phyloP scores from a whole-genome alignment of 352 stramenopile species.

The Pythium rishiriense region DNA sequence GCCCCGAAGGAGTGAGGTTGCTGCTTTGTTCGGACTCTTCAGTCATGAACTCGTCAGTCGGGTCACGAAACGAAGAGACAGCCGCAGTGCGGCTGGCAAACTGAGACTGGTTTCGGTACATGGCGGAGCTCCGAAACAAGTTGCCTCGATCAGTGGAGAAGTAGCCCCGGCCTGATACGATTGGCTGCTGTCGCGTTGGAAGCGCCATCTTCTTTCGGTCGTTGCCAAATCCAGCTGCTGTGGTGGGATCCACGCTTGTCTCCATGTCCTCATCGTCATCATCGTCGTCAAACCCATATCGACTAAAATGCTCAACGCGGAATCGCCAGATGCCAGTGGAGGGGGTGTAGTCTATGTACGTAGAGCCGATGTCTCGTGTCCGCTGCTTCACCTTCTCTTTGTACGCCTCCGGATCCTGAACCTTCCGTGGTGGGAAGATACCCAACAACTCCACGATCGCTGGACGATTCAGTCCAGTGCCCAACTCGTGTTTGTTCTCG shows the following conservation, averaged over 20 bases:
- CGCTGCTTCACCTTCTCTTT: constrained; percentile 76
- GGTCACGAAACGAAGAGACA: constrained; percentile 24
- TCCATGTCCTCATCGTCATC: constrained; percentile 59
- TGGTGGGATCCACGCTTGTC: background rate
- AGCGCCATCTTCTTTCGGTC: constrained; percentile 24
- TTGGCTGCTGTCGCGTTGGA: constrained; percentile 3
- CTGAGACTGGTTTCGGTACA: constrained; percentile 20
- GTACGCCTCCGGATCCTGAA: constrained; percentile 60
- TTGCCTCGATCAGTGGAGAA: constrained; percentile 17
- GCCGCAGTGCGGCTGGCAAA: constrained; percentile 2
- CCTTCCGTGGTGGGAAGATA: constrained; percentile 73
- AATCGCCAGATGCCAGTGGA: constrained; percentile 84
- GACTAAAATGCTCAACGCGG: constrained; percentile 85
- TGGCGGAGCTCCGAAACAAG: constrained; percentile 23
- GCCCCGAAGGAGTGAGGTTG: background rate
- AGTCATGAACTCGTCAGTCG: constrained; percentile 14
- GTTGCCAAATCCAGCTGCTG: constrained; percentile 12
- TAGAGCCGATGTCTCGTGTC: constrained; percentile 75
- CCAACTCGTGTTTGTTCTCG: constrained; percentile 75
- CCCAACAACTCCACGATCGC: constrained; percentile 78
- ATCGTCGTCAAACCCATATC: constrained; percentile 65
- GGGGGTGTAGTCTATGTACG: constrained; percentile 73
- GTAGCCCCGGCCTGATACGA: background rate
- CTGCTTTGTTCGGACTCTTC: background rate
- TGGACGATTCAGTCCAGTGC: constrained; percentile 74